Evolutionary conservation across 2,329 filamentous ascomycete species (phyloP).

Genomic region (Herpotrichia juniperi): DNA sequence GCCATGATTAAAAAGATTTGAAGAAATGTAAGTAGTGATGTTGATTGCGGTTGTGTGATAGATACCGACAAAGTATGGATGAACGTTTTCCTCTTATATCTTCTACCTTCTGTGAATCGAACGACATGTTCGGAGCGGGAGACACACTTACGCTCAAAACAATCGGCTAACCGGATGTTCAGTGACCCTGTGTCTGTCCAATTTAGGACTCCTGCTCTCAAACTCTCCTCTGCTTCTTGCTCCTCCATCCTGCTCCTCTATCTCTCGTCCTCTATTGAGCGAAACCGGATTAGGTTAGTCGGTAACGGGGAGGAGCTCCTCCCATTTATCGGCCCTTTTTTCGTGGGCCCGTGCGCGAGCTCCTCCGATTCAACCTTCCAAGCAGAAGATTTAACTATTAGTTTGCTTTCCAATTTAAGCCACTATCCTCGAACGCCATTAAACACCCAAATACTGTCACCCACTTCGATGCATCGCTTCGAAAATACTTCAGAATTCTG

Average conservation of each 20-base stretch:
- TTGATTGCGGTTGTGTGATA: neutral
- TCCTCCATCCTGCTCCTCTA: neutral
- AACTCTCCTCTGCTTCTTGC: too few species aligned
- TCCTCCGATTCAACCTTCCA: neutral
- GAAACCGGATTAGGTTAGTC: too few species aligned
- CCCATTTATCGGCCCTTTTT: neutral
- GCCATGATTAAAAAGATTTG: slow-evolving; percentile 15
- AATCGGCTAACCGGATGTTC: neutral
- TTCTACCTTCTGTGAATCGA: too few species aligned
- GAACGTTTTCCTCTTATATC: neutral
- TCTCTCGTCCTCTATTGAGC: too few species aligned
- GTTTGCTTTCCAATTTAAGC: neutral
- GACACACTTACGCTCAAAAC: neutral
- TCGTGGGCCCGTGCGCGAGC: neutral
- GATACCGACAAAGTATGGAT: neutral
- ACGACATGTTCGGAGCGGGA: too few species aligned
- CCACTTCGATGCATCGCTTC: too few species aligned
- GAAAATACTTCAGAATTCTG: too few species aligned
- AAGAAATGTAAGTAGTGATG: neutral
- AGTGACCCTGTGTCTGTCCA: too few species aligned
- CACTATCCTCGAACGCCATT: neutral
- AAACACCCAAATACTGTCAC: too few species aligned
- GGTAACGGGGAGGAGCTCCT: slow-evolving; percentile 24
- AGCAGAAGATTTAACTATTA: neutral
- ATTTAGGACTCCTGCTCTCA: too few species aligned